A percentile compares a stretch with the other conserved stretches of the same genome.
These are phyloP conservation scores for Saccharomycopsis capsularis DNA, from an alignment of 805 yeast genomes.

Conservation along the genomic window DNA sequence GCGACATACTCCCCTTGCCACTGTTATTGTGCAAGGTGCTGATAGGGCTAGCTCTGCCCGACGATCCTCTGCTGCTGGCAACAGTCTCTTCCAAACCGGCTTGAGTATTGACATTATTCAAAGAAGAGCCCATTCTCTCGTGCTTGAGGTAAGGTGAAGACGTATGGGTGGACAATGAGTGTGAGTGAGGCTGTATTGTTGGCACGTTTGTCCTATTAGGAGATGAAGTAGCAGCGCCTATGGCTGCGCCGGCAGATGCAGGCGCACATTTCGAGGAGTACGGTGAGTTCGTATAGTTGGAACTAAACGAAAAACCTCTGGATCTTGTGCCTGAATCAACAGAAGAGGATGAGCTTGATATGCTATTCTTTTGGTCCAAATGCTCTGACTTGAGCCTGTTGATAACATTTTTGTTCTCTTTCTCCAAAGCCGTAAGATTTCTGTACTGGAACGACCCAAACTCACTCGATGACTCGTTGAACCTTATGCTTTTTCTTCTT, in stretches of 20 bases:
- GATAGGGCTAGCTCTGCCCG: slow-evolving; percentile 32
- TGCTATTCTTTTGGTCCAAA: slow-evolving; percentile 37
- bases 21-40: slow-evolving; percentile 2
- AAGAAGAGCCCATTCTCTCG: slow-evolving; percentile 31
- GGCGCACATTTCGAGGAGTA: slow-evolving; percentile 6
- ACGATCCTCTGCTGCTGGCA: slow-evolving; percentile 22
- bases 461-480: slow-evolving; percentile 66
- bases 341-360: slow-evolving; percentile 37
- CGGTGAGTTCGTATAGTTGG: slow-evolving; percentile 21
- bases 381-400: slow-evolving; percentile 82
- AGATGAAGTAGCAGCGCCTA: not conserved
- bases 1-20: not conserved
- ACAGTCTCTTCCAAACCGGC: slow-evolving; percentile 29
- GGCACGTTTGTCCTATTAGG: not conserved
- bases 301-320: slow-evolving; percentile 31
- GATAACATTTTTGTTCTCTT: slow-evolving; percentile 89
- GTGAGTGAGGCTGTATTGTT: not conserved
- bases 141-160: slow-evolving; percentile 28
- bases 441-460: slow-evolving; percentile 92
- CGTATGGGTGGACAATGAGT: slow-evolving; percentile 8
- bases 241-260: not conserved
- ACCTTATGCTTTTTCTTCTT: slow-evolving; percentile 55
- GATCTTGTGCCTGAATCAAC: slow-evolving; percentile 36
- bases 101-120: slow-evolving; percentile 28
- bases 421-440: slow-evolving; percentile 82